phyloP scores from a whole-genome alignment of 1,284 basidiomycete species.

The Rhodotorula sp. region DNA sequence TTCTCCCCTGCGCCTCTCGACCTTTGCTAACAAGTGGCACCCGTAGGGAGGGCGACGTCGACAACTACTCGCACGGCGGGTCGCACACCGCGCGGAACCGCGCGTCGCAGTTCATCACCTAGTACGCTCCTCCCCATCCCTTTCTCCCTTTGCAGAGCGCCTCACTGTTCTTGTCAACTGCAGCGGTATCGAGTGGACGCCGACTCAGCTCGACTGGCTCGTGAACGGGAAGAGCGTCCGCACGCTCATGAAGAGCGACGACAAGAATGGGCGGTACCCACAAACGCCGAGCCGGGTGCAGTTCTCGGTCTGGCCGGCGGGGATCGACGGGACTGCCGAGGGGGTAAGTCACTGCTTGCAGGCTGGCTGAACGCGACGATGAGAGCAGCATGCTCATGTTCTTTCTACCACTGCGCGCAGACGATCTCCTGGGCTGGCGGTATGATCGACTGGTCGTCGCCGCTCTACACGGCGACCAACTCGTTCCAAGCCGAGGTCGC shows the following conservation, averaged over 20 bases:
- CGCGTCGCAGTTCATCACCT: slow-evolving; percentile 26
- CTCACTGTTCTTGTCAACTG: no score
- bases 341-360: slow-evolving; percentile 14
- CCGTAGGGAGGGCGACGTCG: slow-evolving; percentile 27
- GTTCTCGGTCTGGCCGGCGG: slow-evolving; percentile 43
- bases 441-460: slow-evolving; percentile 38
- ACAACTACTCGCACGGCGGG: slow-evolving; percentile 34
- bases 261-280: slow-evolving; percentile 28
- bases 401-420: background rate
- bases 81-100: slow-evolving; percentile 18
- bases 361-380: background rate
- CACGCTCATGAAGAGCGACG: slow-evolving; percentile 25
- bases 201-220: slow-evolving; percentile 32
- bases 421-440: slow-evolving; percentile 42
- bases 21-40: no score
- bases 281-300: slow-evolving; percentile 40
- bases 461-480: slow-evolving; percentile 7
- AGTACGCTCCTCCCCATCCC: background rate
- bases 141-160: background rate
- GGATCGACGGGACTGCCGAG: slow-evolving; percentile 6
- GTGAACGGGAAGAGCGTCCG: slow-evolving; percentile 33
- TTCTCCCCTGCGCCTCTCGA: background rate
- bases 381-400: background rate
- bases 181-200: slow-evolving; percentile 36
- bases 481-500: slow-evolving; percentile 30